A percentile compares a stretch with the other conserved stretches of the same genome.
Evolutionary conservation across 1,284 basidiomycete species (phyloP).

Genomic region (Ceratobasidium sp.): DNA sequence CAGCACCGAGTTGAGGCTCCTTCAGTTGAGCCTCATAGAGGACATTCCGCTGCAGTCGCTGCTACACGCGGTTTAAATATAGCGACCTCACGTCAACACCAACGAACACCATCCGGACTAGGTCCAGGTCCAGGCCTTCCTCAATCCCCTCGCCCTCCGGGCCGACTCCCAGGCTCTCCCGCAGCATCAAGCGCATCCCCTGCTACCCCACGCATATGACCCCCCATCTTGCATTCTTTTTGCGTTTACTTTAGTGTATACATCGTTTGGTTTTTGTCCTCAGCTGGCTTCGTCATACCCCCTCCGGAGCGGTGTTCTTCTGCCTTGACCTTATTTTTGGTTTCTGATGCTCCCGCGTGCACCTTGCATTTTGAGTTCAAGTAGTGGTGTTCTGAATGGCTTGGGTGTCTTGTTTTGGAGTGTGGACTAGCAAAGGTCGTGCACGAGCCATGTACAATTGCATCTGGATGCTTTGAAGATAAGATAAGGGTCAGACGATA

Average conservation of each 20-base stretch:
- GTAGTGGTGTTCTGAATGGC: no score
- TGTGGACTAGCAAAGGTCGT: conserved; percentile 23
- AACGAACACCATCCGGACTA: conserved; percentile 59
- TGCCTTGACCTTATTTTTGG: neutral
- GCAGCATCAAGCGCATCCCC: conserved; percentile 28
- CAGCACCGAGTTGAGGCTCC: conserved; percentile 17
- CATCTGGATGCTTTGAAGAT: conserved; percentile 15
- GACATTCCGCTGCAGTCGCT: conserved; percentile 62
- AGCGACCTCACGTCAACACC: conserved; percentile 54
- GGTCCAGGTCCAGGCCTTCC: conserved; percentile 70
- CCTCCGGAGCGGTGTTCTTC: conserved; percentile 29
- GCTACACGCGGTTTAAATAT: conserved; percentile 73
- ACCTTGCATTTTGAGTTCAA: conserved; percentile 15
- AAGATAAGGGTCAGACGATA: neutral
- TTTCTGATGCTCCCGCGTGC: neutral
- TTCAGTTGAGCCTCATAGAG: conserved; percentile 13
- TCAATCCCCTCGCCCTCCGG: conserved; percentile 64
- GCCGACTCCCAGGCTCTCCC: conserved; percentile 48
- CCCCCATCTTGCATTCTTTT: neutral
- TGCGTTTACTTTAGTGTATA: conserved; percentile 16
- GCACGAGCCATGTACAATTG: conserved; percentile 35
- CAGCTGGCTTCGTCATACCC: conserved; percentile 39
- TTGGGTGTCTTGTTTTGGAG: conserved; percentile 19
- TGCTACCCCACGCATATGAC: conserved; percentile 40
- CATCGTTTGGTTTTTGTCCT: conserved; percentile 24